A percentile compares a stretch with the other conserved stretches of the same genome.
phyloP scores from a whole-genome alignment of 2,329 filamentous ascomycete species.

The Atkinsonella hypoxylon region DNA sequence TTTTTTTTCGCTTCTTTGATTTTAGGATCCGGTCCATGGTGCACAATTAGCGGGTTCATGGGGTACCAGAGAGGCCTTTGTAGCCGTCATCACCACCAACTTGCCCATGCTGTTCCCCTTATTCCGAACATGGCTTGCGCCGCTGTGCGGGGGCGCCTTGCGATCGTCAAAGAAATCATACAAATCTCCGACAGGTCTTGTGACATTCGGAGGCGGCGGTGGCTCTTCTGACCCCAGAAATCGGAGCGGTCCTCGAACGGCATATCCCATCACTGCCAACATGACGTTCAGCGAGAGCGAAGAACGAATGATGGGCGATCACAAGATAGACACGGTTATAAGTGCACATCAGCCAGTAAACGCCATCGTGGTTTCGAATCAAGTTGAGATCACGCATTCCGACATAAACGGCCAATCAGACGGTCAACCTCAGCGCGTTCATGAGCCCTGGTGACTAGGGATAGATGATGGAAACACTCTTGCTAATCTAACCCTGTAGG shows the following conservation, averaged over 20 bases:
- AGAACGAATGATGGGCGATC: constrained; percentile 29
- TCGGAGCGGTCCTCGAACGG: constrained; percentile 15
- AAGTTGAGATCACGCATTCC: constrained; percentile 23
- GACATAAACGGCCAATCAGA: constrained; percentile 9
- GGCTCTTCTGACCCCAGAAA: constrained; percentile 17
- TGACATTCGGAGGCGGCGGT: constrained; percentile 28
- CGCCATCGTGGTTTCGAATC: constrained; percentile 29
- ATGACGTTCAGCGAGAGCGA: constrained; percentile 26
- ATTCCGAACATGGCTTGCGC: not conserved
- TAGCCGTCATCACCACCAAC: constrained; percentile 28
- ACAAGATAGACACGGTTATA: constrained; percentile 27
- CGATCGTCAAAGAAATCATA: constrained; percentile 26
- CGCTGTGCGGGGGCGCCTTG: constrained; percentile 12
- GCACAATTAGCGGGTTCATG: not conserved
- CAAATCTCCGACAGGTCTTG: constrained; percentile 25
- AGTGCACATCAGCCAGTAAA: constrained; percentile 10
- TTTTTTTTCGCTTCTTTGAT: constrained; percentile 17
- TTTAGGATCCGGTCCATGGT: constrained; percentile 17
- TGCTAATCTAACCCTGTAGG: no score
- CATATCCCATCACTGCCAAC: constrained; percentile 23
- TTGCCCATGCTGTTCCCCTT: constrained; percentile 31
- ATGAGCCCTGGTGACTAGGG: constrained; percentile 9
- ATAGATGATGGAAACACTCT: not conserved
- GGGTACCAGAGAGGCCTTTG: constrained; percentile 24
- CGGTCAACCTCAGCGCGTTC: not conserved